These are phyloP conservation scores for Escovopsis sp. DNA, from an alignment of 2,329 filamentous ascomycete genomes.

Conservation along the genomic window DNA sequence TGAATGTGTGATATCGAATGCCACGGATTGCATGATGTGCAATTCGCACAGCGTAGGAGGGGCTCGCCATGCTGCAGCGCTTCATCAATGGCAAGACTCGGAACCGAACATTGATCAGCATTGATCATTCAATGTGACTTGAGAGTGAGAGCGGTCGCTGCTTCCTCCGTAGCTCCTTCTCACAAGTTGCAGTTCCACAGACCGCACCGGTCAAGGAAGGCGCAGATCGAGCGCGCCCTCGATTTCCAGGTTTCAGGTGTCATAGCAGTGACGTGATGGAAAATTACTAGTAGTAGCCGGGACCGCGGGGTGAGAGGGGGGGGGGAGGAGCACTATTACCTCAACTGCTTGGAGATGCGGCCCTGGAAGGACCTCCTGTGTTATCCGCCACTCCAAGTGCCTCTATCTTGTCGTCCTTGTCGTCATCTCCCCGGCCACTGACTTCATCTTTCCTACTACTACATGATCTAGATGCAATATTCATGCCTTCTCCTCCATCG, in stretches of 20 bases:
- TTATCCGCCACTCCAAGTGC: not conserved
- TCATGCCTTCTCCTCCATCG: too few species aligned
- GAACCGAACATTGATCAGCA: not conserved
- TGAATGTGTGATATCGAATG: not conserved
- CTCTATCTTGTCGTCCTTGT: not conserved
- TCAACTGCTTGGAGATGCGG: slow-evolving; percentile 1
- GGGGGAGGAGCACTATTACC: slow-evolving; percentile 3
- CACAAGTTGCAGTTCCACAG: not conserved
- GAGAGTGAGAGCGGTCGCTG: too few species aligned
- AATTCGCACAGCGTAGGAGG: not conserved
- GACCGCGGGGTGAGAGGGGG: too few species aligned
- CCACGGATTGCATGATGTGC: not conserved
- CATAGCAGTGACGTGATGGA: slow-evolving; percentile 6
- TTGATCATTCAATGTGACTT: too few species aligned
- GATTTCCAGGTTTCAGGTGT: not conserved
- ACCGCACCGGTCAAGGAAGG: not conserved
- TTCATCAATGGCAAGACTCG: not conserved
- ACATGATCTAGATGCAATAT: too few species aligned
- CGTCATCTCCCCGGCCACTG: too few species aligned
- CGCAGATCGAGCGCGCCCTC: not conserved
- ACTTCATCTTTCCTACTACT: too few species aligned
- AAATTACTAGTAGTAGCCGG: not conserved
- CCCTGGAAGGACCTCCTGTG: not conserved
- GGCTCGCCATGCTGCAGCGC: not conserved
- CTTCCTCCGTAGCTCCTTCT: not conserved